Percentiles rank a stretch among this genome's conserved stretches.
Conservation (phyloP, 1,284 basidiomycete species). For the Dichomitus squalens region DNA sequence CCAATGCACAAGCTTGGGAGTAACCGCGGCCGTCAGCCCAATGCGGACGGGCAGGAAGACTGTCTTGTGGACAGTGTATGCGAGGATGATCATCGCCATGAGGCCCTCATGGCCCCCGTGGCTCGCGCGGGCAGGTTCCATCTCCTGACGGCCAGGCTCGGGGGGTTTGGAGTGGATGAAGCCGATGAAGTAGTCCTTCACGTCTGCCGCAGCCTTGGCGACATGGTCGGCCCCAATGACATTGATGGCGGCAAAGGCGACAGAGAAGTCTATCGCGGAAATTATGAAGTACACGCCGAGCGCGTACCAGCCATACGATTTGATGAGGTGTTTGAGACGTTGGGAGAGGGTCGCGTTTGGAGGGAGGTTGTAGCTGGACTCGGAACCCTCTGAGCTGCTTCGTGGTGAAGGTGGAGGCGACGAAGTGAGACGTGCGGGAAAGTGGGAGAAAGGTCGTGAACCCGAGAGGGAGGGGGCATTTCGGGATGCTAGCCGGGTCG, state of each 20-base stretch:
- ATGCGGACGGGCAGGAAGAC: constrained; percentile 89
- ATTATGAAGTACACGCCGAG: constrained; percentile 83
- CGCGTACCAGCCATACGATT: constrained; percentile 92
- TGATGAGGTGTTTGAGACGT: constrained; percentile 85
- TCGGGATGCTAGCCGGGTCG: constrained; percentile 30
- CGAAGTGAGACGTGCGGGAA: constrained; percentile 45
- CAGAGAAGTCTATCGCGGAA: constrained; percentile 74
- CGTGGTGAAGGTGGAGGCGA: constrained; percentile 27
- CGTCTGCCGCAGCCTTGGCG: constrained; percentile 61
- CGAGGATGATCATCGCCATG: constrained; percentile 90
- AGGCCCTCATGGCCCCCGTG: constrained; percentile 63
- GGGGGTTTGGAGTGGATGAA: constrained; percentile 52
- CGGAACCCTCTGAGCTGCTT: constrained; percentile 19
- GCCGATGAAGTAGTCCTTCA: constrained; percentile 52
- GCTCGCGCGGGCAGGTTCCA: constrained; percentile 38
- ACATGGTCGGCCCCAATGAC: constrained; percentile 91
- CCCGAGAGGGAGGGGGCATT: constrained; percentile 27
- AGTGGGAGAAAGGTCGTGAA: constrained; percentile 51
- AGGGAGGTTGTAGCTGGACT: constrained; percentile 31
- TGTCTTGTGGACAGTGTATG: constrained; percentile 97
- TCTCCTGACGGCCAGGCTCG: constrained; percentile 67
- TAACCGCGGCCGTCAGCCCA: constrained; percentile 86
- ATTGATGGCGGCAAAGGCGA: constrained; percentile 86
- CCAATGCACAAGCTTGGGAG: constrained; percentile 85
- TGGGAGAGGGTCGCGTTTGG: constrained; percentile 62